Base-by-base conservation (phyloP, 1,139 yeast genomes). In the Debaryomycetaceae sp. region DNA sequence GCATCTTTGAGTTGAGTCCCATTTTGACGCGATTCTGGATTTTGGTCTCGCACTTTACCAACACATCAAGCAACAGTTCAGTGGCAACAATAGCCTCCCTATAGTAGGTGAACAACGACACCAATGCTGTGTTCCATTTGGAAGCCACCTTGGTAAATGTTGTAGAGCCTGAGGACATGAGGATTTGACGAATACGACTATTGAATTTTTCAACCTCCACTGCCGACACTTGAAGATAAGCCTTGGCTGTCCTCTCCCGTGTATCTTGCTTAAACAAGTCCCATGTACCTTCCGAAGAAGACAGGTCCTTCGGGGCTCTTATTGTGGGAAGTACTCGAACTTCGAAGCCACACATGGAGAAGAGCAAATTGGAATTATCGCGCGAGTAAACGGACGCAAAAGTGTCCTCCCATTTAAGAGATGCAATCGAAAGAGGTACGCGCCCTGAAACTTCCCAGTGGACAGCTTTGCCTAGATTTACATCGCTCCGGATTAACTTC, bases 1-100 rank as follows among this genome's bases (percentile, higher is more conserved):
- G 99, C 99, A 92, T 92, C 54, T 92, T 92, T 6, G 97, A 87
- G 46, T 92, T 92, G 36, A 92, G 64, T 0, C 98, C 98, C 61
- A 90, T 73, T 49, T 92, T 92, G 15, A 92, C 95, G 39, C 95
- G 67, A 32, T 90, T 92, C 51, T 92, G 99, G 29, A 92, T 79
- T 47, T 82, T 80, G 1, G 96, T 87, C 48, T 92, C 99, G 42
- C 94, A 76, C 45, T 82, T 83, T 7, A 90, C 98, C 28, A 92
- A 59, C 1, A 77, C 64, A 50, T 87, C 96, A 11, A 92, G 60
- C 24, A 92, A 59, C 4, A 78, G 53, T 29, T 78, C 86, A 0
- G 98, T 86, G 0, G 93, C 68, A 13, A 87, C 77, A 10, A 83
- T 85, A 1, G 98, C 98, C 53, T 92, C 98, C 41, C 98, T 68